Evolutionary conservation across 2,329 filamentous ascomycete species (phyloP).

Genomic region (Ceratocystis cubensis): DNA sequence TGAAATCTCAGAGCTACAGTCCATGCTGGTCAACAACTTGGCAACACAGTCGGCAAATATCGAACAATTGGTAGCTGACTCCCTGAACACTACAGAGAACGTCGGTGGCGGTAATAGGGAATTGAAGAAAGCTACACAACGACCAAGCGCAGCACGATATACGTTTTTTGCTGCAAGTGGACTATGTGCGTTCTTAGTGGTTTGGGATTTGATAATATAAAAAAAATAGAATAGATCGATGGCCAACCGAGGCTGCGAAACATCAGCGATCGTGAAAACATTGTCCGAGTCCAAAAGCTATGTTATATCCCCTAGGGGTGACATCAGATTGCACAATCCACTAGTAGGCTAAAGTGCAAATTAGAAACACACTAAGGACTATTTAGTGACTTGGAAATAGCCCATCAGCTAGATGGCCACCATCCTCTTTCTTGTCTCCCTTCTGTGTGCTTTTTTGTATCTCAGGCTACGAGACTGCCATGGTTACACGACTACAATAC

Average conservation of each 20-base stretch:
- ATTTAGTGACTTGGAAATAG: no score
- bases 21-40: conserved; percentile 74
- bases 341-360: no score
- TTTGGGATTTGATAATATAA: conserved; percentile 62
- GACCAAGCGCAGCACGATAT: conserved; percentile 58
- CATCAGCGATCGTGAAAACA: no score
- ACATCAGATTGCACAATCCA: no score
- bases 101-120: conserved; percentile 82
- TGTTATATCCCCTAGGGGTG: no score
- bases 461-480: no score
- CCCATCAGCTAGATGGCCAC: no score
- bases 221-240: not conserved
- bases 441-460: no score
- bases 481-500: no score
- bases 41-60: conserved; percentile 79
- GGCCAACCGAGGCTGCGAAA: not conserved
- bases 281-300: no score
- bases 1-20: conserved; percentile 87
- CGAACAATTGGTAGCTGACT: conserved; percentile 75
- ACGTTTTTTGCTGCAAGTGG: conserved; percentile 72
- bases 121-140: conserved; percentile 67
- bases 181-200: conserved; percentile 58
- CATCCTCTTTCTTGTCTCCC: no score
- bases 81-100: conserved; percentile 69
- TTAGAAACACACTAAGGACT: no score